Evolutionary conservation across 2,329 filamentous ascomycete species (phyloP).

Genomic region (Aspergillus novofumigatus): DNA sequence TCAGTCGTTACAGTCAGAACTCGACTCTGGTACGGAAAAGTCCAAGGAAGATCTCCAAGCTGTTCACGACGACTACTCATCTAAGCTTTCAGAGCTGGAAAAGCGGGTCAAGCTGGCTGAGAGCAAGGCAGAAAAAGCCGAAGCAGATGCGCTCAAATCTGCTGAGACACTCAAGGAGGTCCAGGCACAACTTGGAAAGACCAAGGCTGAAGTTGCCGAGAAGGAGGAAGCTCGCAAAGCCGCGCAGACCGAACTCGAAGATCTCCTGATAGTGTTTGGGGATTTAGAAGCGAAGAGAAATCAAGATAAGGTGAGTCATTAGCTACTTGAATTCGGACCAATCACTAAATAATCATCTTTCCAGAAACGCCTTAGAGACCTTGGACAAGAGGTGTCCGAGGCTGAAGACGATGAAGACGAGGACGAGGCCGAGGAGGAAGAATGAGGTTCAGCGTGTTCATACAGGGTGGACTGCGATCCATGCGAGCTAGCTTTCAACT

Average conservation of each 20-base stretch:
- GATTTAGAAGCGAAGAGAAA: slow-evolving; percentile 74
- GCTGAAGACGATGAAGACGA: slow-evolving; percentile 65
- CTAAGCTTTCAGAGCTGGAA: slow-evolving; percentile 44
- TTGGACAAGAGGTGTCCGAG: slow-evolving; percentile 71
- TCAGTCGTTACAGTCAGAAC: slow-evolving; percentile 50
- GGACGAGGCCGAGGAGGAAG: slow-evolving; percentile 52
- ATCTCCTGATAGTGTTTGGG: slow-evolving; percentile 74
- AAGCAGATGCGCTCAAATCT: slow-evolving; percentile 38
- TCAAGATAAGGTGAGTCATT: slow-evolving; percentile 64
- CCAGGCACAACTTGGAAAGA: slow-evolving; percentile 28
- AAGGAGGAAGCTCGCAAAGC: slow-evolving; percentile 61
- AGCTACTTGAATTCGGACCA: background rate
- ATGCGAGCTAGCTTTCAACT: background rate
- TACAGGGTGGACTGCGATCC: slow-evolving; percentile 4
- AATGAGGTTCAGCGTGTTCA: slow-evolving; percentile 16
- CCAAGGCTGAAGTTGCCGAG: slow-evolving; percentile 34
- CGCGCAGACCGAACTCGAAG: slow-evolving; percentile 71
- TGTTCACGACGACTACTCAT: slow-evolving; percentile 49
- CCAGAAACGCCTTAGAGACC: slow-evolving; percentile 56
- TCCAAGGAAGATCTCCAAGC: slow-evolving; percentile 55
- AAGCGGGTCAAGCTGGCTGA: slow-evolving; percentile 45
- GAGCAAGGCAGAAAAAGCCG: slow-evolving; percentile 22
- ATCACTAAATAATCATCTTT: slow-evolving; percentile 1
- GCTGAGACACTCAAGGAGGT: slow-evolving; percentile 54
- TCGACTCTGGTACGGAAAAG: slow-evolving; percentile 47